These are phyloP conservation scores for Leccinum obscurum DNA, from an alignment of 768 basidiomycete species.

Conservation along the genomic window DNA sequence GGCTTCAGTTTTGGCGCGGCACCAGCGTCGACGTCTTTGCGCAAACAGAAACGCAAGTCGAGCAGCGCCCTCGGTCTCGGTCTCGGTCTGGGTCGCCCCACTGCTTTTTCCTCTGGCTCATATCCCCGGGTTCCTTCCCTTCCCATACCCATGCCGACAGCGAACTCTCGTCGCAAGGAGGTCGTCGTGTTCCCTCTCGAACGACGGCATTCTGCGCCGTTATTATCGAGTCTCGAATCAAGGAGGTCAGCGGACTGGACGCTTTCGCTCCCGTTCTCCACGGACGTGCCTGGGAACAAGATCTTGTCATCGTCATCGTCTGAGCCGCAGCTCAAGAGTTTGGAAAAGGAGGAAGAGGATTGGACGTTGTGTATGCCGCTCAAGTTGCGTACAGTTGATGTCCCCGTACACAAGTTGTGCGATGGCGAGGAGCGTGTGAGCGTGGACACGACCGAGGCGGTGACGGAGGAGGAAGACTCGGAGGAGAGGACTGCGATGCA, in stretches of 20 bases:
- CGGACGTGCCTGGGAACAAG: conserved; percentile 27
- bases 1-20: not conserved
- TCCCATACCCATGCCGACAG: not conserved
- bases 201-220: conserved; percentile 33
- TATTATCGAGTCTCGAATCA: conserved; percentile 14
- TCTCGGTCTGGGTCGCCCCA: not conserved
- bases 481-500: conserved; percentile 6
- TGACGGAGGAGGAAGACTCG: not conserved
- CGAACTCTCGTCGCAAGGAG: conserved; percentile 2
- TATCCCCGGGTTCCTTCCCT: not conserved
- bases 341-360: conserved; percentile 21
- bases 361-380: conserved; percentile 37
- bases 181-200: conserved; percentile 25
- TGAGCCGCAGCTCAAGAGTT: conserved; percentile 1
- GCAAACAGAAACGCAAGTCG: conserved; percentile 29
- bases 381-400: conserved; percentile 11
- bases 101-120: not conserved
- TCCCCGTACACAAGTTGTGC: not conserved
- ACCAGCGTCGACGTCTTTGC: conserved; percentile 1
- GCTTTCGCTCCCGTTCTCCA: conserved; percentile 32
- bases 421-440: conserved; percentile 9
- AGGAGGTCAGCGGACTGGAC: conserved; percentile 26
- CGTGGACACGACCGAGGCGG: conserved; percentile 3
- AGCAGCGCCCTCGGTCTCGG: conserved; percentile 11
- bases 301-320: conserved; percentile 8